A percentile compares a stretch with the other conserved stretches of the same genome.
These are phyloP conservation scores for Boletus subcaerulescens DNA, from an alignment of 768 basidiomycete species.

Conservation along the genomic window DNA sequence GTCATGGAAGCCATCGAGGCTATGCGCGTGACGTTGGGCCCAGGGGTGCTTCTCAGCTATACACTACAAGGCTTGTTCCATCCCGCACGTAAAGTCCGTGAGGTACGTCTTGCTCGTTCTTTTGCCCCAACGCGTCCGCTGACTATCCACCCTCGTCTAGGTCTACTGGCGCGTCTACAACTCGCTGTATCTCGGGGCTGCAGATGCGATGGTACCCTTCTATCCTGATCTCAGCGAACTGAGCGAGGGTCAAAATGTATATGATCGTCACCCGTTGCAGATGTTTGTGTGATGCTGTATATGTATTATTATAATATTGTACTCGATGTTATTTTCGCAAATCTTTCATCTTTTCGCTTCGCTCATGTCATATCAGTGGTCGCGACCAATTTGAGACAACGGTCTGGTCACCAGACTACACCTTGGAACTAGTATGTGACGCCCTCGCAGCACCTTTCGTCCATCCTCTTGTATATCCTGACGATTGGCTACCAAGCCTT, in stretches of 20 bases:
- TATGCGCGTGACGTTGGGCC: constrained; percentile 94
- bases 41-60: constrained; percentile 89
- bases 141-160: constrained; percentile 23
- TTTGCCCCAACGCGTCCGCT: not conserved
- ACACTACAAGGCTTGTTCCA: constrained; percentile 95
- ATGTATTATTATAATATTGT: not conserved
- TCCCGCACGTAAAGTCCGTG: constrained; percentile 93
- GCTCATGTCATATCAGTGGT: not conserved
- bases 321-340: constrained; percentile 4
- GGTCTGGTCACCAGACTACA: no score
- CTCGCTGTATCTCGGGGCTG: constrained; percentile 85
- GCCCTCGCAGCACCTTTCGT: no score
- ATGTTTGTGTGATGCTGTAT: constrained; percentile 62
- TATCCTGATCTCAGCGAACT: constrained; percentile 90
- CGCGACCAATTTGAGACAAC: no score
- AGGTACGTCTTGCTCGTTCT: constrained; percentile 50
- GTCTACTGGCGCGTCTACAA: constrained; percentile 97
- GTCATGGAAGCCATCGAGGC: constrained; percentile 97
- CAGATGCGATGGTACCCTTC: constrained; percentile 92
- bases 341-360: not conserved
- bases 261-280: constrained; percentile 80
- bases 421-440: no score
- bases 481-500: no score
- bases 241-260: constrained; percentile 87
- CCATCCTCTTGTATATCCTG: no score